Conservation (phyloP, 2,329 filamentous ascomycete genomes). For the Penicillium brevicompactum region DNA sequence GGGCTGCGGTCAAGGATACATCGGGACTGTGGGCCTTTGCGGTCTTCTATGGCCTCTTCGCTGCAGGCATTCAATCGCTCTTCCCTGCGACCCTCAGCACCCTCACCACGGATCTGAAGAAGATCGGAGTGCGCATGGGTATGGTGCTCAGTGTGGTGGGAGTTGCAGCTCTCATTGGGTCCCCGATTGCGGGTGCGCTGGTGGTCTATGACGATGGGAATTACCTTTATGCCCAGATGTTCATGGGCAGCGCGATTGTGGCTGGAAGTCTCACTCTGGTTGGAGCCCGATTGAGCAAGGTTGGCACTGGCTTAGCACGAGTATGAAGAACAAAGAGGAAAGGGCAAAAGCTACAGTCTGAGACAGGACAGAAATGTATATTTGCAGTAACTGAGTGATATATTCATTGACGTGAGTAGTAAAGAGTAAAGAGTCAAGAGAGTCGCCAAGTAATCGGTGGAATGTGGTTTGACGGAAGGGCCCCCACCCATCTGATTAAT, state of each 20-base stretch:
- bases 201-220: slow-evolving; percentile 48
- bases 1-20: slow-evolving; percentile 58
- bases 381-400: no score
- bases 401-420: not conserved
- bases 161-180: slow-evolving; percentile 57
- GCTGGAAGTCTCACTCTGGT: slow-evolving; percentile 47
- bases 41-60: slow-evolving; percentile 64
- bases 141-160: slow-evolving; percentile 58
- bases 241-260: slow-evolving; percentile 50
- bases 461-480: slow-evolving; percentile 1
- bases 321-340: slow-evolving; percentile 26
- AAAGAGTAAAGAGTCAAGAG: not conserved
- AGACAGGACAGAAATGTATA: not conserved
- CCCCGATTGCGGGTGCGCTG: slow-evolving; percentile 58
- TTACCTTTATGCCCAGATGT: slow-evolving; percentile 56
- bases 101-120: slow-evolving; percentile 55
- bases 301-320: slow-evolving; percentile 32
- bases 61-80: slow-evolving; percentile 65
- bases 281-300: slow-evolving; percentile 42
- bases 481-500: slow-evolving; percentile 23
- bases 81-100: slow-evolving; percentile 65
- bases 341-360: not conserved
- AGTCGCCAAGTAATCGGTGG: not conserved
- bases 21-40: slow-evolving; percentile 64
- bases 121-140: slow-evolving; percentile 59